These are phyloP conservation scores for Sarocladium kiliense DNA, from an alignment of 2,329 filamentous ascomycete genomes.

Conservation along the genomic window DNA sequence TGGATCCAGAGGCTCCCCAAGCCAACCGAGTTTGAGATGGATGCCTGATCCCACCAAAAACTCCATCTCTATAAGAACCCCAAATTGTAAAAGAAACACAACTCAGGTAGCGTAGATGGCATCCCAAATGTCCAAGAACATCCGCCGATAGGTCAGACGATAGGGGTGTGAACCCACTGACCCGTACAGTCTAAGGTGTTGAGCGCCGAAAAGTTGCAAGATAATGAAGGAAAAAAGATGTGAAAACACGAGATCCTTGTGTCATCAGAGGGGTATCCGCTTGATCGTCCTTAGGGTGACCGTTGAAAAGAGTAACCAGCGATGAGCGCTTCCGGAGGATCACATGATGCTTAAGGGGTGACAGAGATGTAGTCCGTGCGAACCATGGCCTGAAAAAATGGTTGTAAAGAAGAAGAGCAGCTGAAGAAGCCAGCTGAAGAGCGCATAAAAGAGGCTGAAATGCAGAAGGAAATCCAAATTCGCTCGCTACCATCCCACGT, in stretches of 20 bases:
- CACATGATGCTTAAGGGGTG: no score
- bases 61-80: not conserved
- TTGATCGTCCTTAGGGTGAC: not conserved
- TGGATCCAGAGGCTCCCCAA: not conserved
- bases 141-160: conserved; percentile 13
- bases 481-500: not conserved
- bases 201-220: not conserved
- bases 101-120: conserved; percentile 16
- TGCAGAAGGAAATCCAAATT: not conserved
- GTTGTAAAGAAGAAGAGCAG: not conserved
- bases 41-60: not conserved
- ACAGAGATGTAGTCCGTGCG: not conserved
- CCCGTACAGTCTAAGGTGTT: conserved; percentile 27
- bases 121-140: conserved; percentile 25
- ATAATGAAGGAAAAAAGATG: not conserved
- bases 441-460: not conserved
- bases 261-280: not conserved
- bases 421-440: not conserved
- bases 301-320: not conserved
- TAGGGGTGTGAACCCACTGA: conserved; percentile 24
- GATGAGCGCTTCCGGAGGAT: not conserved
- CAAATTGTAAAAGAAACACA: conserved; percentile 12
- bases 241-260: not conserved
- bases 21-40: not conserved
- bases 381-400: not conserved